A percentile compares a stretch with the other conserved stretches of the same genome.
Evolutionary conservation across 2,329 filamentous ascomycete genomes (phyloP).

Genomic region (Diaporthe sp.): DNA sequence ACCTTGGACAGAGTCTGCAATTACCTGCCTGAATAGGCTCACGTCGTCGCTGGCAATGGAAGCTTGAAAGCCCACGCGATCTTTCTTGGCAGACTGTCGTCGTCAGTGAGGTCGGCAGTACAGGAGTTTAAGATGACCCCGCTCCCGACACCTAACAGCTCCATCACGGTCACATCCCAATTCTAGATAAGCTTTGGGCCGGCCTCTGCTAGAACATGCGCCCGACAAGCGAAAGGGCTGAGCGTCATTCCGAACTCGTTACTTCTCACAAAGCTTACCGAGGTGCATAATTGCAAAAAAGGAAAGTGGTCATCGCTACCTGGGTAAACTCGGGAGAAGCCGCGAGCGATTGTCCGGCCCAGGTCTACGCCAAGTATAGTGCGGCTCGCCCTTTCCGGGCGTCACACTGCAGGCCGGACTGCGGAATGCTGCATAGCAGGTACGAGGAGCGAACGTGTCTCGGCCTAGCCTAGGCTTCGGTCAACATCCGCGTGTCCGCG

Average conservation of each 20-base stretch:
- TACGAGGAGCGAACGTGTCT: conserved; percentile 31
- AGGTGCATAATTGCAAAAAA: too few species aligned
- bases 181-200: background rate
- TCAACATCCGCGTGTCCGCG: conserved; percentile 7
- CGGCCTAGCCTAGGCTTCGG: conserved; percentile 17
- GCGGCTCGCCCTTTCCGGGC: conserved; percentile 23
- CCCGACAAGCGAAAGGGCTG: too few species aligned
- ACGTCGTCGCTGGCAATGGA: too few species aligned
- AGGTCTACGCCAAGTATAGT: background rate
- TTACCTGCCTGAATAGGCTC: too few species aligned
- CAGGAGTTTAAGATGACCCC: conserved; percentile 13
- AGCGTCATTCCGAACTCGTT: too few species aligned
- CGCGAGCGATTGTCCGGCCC: conserved; percentile 12
- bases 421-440: conserved; percentile 27
- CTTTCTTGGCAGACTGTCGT: background rate
- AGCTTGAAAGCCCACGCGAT: background rate
- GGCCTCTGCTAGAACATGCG: background rate
- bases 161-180: background rate
- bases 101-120: background rate
- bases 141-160: background rate
- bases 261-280: too few species aligned
- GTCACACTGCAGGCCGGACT: conserved; percentile 21
- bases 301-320: too few species aligned
- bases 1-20: too few species aligned
- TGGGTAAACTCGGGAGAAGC: background rate